phyloP scores from a whole-genome alignment of 306 rosid genomes.

The Phaseolus lunatus region DNA sequence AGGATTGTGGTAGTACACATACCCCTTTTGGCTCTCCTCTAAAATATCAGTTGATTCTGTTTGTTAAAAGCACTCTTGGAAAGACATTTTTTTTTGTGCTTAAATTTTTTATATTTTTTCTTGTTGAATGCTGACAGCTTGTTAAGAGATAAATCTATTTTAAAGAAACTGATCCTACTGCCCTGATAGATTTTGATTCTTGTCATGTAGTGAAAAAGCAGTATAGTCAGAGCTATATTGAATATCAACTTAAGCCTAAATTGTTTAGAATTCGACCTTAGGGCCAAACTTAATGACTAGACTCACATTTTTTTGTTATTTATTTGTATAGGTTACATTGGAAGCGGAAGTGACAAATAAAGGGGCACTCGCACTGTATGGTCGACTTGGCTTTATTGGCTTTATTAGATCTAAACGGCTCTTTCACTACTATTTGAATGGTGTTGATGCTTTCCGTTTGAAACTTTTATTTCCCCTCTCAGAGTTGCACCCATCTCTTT shows the following conservation, averaged over 20 bases:
- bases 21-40: background rate
- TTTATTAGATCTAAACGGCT: conserved; percentile 90
- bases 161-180: conserved; percentile 14
- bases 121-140: background rate
- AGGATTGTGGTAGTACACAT: background rate
- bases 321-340: conserved; percentile 69
- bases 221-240: background rate
- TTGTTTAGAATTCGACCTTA: background rate
- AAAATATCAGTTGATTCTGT: background rate
- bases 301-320: conserved; percentile 9
- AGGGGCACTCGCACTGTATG: conserved; percentile 93
- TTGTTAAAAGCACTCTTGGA: conserved; percentile 11
- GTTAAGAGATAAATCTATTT: background rate
- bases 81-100: conserved; percentile 17
- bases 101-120: background rate
- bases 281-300: conserved; percentile 26
- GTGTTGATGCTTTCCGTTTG: conserved; percentile 96
- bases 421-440: conserved; percentile 94
- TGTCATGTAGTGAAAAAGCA: conserved; percentile 3
- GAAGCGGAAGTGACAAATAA: conserved; percentile 97
- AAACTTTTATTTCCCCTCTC: conserved; percentile 77
- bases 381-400: conserved; percentile 99
- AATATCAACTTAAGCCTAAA: background rate
- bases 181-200: background rate
- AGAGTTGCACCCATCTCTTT: conserved; percentile 51